These are phyloP conservation scores for Neurospora hispaniola DNA, from an alignment of 495 filamentous ascomycete genomes.

Conservation along the genomic window DNA sequence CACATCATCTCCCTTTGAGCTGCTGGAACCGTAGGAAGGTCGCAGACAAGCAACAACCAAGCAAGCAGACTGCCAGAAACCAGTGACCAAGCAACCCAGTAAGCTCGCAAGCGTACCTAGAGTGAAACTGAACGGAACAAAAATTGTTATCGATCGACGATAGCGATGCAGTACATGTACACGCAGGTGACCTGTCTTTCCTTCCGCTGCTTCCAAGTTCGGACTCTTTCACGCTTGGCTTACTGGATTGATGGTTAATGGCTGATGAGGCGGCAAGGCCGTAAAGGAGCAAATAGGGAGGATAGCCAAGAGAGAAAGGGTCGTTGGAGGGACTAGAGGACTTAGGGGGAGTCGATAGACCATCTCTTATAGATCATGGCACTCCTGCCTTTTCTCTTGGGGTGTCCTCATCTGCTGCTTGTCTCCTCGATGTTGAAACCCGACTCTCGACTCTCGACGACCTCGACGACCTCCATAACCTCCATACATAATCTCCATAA, in stretches of 20 bases:
- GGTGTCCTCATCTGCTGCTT: background rate
- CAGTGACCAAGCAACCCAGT: background rate
- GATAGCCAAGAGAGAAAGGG: background rate
- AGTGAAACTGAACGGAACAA: background rate
- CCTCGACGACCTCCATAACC: background rate
- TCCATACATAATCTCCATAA: no score
- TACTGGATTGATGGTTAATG: background rate
- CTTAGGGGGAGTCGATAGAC: background rate
- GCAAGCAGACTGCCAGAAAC: no score
- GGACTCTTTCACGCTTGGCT: background rate
- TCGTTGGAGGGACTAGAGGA: background rate
- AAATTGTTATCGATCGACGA: background rate
- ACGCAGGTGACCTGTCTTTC: background rate
- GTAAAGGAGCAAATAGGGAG: background rate
- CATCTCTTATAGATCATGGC: background rate
- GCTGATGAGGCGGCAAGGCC: background rate
- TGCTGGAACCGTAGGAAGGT: no score
- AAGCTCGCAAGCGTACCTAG: background rate
- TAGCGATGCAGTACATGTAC: background rate
- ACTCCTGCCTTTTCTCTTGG: background rate
- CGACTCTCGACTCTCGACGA: background rate
- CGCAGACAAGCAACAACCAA: no score
- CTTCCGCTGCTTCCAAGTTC: background rate
- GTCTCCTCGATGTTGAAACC: background rate
- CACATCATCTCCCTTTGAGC: no score